A percentile compares a stretch with the other conserved stretches of the same genome.
Conservation (phyloP, 2,329 filamentous ascomycete genomes). For the Byssoonygena ceratinophila region DNA sequence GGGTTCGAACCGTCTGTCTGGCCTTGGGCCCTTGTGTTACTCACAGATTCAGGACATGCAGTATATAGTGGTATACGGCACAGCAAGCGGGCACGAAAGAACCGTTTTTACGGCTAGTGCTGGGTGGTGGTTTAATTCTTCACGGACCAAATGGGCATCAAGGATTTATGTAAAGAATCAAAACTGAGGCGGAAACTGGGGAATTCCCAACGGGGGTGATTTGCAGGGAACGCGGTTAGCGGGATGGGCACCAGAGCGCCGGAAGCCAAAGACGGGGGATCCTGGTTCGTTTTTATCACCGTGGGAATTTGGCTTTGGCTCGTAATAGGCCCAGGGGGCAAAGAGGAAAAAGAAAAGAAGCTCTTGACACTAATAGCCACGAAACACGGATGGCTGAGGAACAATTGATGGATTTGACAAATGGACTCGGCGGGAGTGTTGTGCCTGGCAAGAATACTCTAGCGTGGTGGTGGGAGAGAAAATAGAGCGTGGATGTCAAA, state of each 20-base stretch:
- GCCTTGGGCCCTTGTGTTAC: not conserved
- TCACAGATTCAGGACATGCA: not conserved
- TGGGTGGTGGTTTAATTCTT: not conserved
- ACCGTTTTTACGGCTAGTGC: not conserved
- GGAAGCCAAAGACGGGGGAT: not conserved
- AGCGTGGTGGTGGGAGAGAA: not conserved
- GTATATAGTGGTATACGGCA: not conserved
- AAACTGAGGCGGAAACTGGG: constrained; percentile 2
- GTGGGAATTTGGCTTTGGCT: no score
- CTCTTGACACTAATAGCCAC: constrained; percentile 2
- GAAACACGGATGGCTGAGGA: no score
- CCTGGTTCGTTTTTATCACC: not conserved
- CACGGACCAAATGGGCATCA: not conserved
- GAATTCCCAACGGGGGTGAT: constrained; percentile 1
- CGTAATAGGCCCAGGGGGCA: not conserved
- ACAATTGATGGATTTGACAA: no score
- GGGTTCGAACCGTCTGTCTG: not conserved
- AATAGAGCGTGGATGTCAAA: not conserved
- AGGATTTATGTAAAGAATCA: not conserved
- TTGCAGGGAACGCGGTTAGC: constrained; percentile 8
- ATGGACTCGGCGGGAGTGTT: not conserved
- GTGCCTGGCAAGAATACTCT: not conserved
- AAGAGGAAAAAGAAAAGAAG: not conserved
- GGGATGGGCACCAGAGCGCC: not conserved
- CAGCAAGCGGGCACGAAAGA: not conserved